A percentile compares a stretch with the other conserved stretches of the same genome.
Evolutionary conservation across 106 monocot species (phyloP).

Genomic region (Chionographis japonica): DNA sequence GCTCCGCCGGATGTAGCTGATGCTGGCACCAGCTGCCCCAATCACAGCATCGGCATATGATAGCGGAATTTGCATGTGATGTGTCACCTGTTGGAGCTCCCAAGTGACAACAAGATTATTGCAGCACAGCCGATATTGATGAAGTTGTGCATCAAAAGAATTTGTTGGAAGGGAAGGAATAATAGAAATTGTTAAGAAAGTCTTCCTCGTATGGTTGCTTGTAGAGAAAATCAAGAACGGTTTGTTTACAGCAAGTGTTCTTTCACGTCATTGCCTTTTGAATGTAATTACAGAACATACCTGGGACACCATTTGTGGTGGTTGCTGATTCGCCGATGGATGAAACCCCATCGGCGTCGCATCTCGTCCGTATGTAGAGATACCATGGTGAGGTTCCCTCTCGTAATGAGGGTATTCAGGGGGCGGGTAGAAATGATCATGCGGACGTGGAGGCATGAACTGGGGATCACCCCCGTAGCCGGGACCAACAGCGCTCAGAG

Average conservation of each 20-base stretch:
- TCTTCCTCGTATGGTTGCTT: no score
- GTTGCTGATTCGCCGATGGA: conserved; percentile 33
- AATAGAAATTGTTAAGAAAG: no score
- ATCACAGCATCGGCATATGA: conserved; percentile 93
- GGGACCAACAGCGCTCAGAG: conserved; percentile 37
- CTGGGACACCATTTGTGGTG: conserved; percentile 40
- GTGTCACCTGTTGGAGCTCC: conserved; percentile 56
- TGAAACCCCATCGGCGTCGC: conserved; percentile 39
- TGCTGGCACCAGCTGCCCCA: conserved; percentile 81
- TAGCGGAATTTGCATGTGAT: conserved; percentile 89
- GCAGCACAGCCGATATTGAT: no score
- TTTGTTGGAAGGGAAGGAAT: no score
- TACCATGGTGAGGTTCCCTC: conserved; percentile 74
- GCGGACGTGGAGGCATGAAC: conserved; percentile 51
- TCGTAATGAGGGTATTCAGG: conserved; percentile 51
- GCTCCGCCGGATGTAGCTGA: conserved; percentile 90
- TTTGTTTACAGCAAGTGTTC: no score
- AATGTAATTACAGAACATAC: conserved; percentile 19
- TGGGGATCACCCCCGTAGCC: conserved; percentile 65
- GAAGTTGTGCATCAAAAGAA: no score
- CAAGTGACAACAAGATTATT: background rate
- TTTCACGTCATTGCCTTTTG: background rate
- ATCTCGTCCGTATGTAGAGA: conserved; percentile 72
- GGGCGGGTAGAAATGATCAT: conserved; percentile 63
- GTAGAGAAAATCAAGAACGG: no score